Conservation (phyloP, 371 early-diverging fungal genomes). For the Blakeslea trispora region DNA sequence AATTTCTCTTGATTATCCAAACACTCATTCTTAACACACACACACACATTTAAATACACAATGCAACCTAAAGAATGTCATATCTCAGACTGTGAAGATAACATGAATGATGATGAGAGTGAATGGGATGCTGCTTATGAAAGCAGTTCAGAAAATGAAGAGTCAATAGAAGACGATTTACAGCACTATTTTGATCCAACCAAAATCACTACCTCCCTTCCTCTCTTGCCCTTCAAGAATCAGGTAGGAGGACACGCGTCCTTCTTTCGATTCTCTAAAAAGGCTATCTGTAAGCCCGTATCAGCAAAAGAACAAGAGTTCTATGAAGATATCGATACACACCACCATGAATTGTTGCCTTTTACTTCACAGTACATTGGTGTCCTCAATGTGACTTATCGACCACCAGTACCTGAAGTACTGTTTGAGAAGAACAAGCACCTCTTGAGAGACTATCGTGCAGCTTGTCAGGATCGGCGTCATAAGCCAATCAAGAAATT, state of each 20-base stretch:
- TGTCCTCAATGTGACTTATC: slow-evolving; percentile 89
- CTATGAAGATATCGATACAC: slow-evolving; percentile 83
- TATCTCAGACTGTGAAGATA: slow-evolving; percentile 35
- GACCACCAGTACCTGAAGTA: slow-evolving; percentile 63
- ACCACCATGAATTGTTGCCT: slow-evolving; percentile 78
- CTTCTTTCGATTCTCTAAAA: slow-evolving; percentile 48
- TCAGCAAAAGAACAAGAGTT: slow-evolving; percentile 80
- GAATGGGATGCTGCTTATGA: slow-evolving; percentile 13
- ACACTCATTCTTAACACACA: not conserved
- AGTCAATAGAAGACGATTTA: slow-evolving; percentile 10
- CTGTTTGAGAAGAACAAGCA: slow-evolving; percentile 81
- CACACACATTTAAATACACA: not conserved
- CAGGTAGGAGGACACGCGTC: slow-evolving; percentile 53
- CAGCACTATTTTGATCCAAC: slow-evolving; percentile 44
- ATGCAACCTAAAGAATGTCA: slow-evolving; percentile 26
- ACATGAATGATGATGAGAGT: slow-evolving; percentile 12
- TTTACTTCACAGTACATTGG: slow-evolving; percentile 93
- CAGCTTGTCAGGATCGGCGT: slow-evolving; percentile 15
- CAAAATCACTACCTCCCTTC: slow-evolving; percentile 65
- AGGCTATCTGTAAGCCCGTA: slow-evolving; percentile 64
- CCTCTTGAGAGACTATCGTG: slow-evolving; percentile 57
- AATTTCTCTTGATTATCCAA: too few relatives aligned
- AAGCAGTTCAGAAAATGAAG: slow-evolving; percentile 23
- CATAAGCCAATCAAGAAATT: slow-evolving; percentile 24
- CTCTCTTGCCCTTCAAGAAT: slow-evolving; percentile 46